Conservation (phyloP, 1,139 yeast species). For the Pichia sp. region DNA sequence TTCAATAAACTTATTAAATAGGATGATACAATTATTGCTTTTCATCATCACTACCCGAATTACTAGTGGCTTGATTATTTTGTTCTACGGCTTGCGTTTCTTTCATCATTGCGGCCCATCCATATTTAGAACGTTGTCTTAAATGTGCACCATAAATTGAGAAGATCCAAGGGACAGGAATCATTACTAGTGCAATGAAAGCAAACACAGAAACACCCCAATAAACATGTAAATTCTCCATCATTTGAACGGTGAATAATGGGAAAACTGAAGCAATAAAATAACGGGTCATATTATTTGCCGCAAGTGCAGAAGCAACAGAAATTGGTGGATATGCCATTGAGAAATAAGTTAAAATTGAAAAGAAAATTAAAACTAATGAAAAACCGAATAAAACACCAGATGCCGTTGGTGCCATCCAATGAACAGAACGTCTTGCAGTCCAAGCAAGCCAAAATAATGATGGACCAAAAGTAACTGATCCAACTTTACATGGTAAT, state of each 20-base stretch:
- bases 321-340: conserved; percentile 68
- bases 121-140: conserved; percentile 50
- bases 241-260: conserved; percentile 68
- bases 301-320: conserved; percentile 75
- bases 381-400: conserved; percentile 77
- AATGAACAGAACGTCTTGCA: conserved; percentile 54
- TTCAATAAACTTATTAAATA: too few species aligned
- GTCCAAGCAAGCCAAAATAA: conserved; percentile 89
- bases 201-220: conserved; percentile 80
- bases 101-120: conserved; percentile 44
- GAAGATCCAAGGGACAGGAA: conserved; percentile 65
- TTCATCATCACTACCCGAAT: neutral
- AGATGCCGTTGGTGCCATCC: conserved; percentile 75
- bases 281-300: conserved; percentile 68
- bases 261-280: conserved; percentile 60
- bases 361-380: conserved; percentile 64
- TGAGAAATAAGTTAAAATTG: conserved; percentile 64
- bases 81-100: conserved; percentile 15
- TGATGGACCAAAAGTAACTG: conserved; percentile 58
- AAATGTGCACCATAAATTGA: conserved; percentile 47
- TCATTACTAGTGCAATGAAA: conserved; percentile 62
- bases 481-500: conserved; percentile 33
- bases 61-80: too few species aligned
- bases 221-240: conserved; percentile 54
- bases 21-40: too few species aligned